Evolutionary conservation across 1,284 basidiomycete genomes (phyloP), one percentile per base, ranked within the genome.

Genomic region (Cryptococcus wingfieldii): DNA sequence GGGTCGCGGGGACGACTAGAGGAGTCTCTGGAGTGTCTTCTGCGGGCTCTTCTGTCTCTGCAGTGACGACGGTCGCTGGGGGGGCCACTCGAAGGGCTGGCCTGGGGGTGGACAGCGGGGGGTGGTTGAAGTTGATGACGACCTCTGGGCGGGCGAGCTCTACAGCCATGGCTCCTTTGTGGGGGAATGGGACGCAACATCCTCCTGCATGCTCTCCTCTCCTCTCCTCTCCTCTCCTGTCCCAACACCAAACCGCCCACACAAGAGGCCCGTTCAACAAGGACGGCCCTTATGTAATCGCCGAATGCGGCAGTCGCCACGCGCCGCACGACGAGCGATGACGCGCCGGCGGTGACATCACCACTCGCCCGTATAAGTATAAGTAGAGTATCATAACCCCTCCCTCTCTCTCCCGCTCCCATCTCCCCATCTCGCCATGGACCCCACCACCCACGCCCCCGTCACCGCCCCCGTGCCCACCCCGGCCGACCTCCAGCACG

Each of bases 51-150:
- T 38, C 49, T 47, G 43, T 42, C 28, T 39, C n/a, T 25, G 50
- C 44, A 25, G 41, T 37, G 34, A 55, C 42, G 5, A 42, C 14
- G 31, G 44, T 31, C 43, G 51, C 39, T 34, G 50, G 49, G 8
- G 51, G 50, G n/a, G 38, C 43, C 6, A 54, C 44, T 6, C 54
- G 48, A 19, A 54, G 60, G n/a, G 53, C 47, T 10, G 56, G 59
- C 12, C 51, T 51, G 13, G 61, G 60, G 12, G 57, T 64, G 18
- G 58, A 28, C 4, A 54, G 50, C 8, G 53, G 57, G n/a, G 50
- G 55, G 45, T 52, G 52, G 39, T 60, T 56, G 27, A 68, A 60
- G 53, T 68, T 68, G 49, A 68, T 64, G 42, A 66, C 57, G 37
- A 64, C 58, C 47, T 64, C 62, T 1, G 64, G 64, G 31, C 62